These are phyloP conservation scores for Aurantiochytrium sp. DNA, from an alignment of 108 stramenopile genomes.

Conservation along the genomic window DNA sequence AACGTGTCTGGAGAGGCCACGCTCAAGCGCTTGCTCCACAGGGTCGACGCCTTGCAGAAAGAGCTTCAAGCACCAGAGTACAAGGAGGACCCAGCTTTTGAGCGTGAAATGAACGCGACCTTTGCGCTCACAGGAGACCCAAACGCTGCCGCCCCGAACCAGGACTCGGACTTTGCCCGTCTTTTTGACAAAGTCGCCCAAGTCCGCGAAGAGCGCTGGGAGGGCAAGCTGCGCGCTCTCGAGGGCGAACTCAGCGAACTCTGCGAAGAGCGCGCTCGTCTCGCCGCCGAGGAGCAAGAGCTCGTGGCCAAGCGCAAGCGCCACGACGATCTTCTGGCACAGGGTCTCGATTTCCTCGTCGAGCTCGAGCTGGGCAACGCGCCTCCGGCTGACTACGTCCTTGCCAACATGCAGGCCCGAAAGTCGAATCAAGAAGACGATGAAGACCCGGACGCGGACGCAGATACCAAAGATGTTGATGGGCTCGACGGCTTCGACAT, in stretches of 20 bases:
- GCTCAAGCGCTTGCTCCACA: background rate
- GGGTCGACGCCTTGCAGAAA: background rate
- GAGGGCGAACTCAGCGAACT: background rate
- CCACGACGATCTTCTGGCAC: background rate
- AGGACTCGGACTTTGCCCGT: background rate
- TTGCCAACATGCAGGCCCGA: no score
- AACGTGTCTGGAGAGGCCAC: background rate
- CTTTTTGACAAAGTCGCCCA: background rate
- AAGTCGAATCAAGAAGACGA: background rate
- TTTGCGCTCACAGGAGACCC: background rate
- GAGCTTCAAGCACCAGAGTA: background rate
- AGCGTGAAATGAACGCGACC: background rate
- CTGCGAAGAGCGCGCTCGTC: background rate
- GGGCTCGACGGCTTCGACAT: background rate
- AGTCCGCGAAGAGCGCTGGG: background rate
- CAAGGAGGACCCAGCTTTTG: background rate
- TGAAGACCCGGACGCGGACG: background rate
- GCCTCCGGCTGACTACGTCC: background rate
- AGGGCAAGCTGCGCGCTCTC: background rate
- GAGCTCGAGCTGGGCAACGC: constrained; percentile 5
- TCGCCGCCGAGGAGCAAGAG: background rate
- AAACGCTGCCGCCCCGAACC: background rate
- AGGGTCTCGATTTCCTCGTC: background rate
- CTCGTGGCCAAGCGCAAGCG: background rate
- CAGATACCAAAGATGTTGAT: no score